Conservation (phyloP, 2,329 filamentous ascomycete genomes). For the Botrytis sinoallii region DNA sequence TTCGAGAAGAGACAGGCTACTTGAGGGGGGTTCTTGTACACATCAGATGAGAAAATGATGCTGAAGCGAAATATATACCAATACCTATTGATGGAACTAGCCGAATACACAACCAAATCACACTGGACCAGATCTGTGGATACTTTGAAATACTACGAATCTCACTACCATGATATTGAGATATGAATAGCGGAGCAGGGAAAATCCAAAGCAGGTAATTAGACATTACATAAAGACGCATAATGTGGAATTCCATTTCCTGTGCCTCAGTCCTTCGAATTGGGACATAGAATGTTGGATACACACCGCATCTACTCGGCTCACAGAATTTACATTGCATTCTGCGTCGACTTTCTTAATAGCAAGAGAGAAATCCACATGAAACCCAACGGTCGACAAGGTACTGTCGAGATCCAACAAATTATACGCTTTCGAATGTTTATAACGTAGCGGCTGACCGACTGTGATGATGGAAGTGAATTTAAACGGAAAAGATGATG, state of each 20-base stretch:
- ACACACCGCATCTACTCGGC: accelerated
- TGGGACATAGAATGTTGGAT: neutral
- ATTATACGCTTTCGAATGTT: neutral
- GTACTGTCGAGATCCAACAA: neutral
- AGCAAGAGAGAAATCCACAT: neutral
- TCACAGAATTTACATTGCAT: neutral
- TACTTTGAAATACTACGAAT: neutral
- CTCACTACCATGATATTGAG: neutral
- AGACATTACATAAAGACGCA: neutral
- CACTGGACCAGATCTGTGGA: neutral
- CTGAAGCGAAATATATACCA: neutral
- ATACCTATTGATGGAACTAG: neutral
- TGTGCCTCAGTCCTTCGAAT: accelerated
- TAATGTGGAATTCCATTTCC: neutral
- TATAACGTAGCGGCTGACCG: neutral
- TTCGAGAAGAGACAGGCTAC: neutral
- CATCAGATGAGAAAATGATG: neutral
- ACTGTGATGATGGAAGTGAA: neutral
- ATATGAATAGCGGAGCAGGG: accelerated
- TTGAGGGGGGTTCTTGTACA: neutral
- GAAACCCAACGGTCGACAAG: accelerated
- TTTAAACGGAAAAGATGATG: too few relatives aligned
- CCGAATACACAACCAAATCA: neutral
- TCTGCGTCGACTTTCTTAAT: neutral
- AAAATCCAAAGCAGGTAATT: accelerated